A percentile compares a stretch with the other conserved stretches of the same genome.
Conservation (phyloP, 1,284 basidiomycete species). For the Peniophora sp. region DNA sequence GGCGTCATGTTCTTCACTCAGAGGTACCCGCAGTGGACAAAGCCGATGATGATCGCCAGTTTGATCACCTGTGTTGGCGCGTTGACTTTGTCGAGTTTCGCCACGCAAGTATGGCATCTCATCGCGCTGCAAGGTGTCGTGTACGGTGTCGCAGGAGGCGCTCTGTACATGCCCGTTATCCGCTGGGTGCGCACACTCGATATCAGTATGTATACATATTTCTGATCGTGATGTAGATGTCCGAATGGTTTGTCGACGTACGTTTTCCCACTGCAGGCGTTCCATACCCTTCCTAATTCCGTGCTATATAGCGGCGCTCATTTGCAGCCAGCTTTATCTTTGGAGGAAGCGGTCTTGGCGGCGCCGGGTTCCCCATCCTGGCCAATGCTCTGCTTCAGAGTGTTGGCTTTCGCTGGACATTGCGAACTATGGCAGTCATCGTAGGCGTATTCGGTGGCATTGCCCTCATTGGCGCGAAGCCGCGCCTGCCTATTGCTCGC, state of each 20-base stretch:
- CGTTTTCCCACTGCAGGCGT: not conserved
- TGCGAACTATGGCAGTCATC: constrained; percentile 17
- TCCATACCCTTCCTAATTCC: constrained; percentile 9
- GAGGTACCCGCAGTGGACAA: constrained; percentile 17
- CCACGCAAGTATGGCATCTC: constrained; percentile 18
- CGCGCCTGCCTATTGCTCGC: constrained; percentile 14
- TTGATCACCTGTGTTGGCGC: constrained; percentile 14
- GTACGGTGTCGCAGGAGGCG: constrained; percentile 17
- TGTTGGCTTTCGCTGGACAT: constrained; percentile 20
- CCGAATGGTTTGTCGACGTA: constrained; percentile 4
- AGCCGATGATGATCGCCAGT: constrained; percentile 15
- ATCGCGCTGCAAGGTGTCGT: constrained; percentile 19
- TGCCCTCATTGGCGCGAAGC: constrained; percentile 16
- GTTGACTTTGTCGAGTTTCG: constrained; percentile 19
- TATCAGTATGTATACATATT: no score
- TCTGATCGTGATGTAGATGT: no score
- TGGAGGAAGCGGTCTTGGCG: constrained; percentile 19
- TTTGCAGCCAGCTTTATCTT: constrained; percentile 22
- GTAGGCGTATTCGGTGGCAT: constrained; percentile 14
- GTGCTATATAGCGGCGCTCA: constrained; percentile 13
- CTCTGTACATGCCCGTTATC: constrained; percentile 17
- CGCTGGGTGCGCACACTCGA: constrained; percentile 4
- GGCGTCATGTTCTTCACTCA: constrained; percentile 16
- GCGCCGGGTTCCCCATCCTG: constrained; percentile 19
- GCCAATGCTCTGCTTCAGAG: constrained; percentile 15